Evolutionary conservation across 2,329 filamentous ascomycete species (phyloP).

Genomic region (Penicillium decumbens): DNA sequence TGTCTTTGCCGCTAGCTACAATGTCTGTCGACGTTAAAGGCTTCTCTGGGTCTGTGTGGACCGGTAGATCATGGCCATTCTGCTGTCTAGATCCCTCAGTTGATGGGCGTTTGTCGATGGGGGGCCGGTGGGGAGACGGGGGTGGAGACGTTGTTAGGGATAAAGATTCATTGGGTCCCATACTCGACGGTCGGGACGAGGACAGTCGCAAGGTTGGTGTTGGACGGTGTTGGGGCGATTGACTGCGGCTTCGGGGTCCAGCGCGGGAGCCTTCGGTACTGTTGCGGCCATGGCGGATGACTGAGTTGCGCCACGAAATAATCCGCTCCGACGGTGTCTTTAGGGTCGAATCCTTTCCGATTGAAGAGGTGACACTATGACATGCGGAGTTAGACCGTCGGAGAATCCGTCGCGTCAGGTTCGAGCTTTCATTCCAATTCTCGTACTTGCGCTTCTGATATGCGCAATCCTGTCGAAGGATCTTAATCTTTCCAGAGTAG

Average conservation of each 20-base stretch:
- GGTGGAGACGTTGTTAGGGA: conserved; percentile 30
- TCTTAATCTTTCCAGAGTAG: conserved; percentile 81
- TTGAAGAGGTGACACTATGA: conserved; percentile 48
- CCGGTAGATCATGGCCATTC: conserved; percentile 1
- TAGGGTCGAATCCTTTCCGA: conserved; percentile 41
- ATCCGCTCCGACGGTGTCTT: conserved; percentile 68
- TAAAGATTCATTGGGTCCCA: conserved; percentile 25
- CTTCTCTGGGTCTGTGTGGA: conserved; percentile 1
- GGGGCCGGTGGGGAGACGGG: conserved; percentile 22
- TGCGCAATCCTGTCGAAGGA: conserved; percentile 93
- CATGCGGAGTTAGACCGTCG: conserved; percentile 53
- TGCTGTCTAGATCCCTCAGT: conserved; percentile 14
- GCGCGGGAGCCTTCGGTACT: conserved; percentile 43
- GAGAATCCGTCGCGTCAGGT: conserved; percentile 65
- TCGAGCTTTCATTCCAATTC: conserved; percentile 71
- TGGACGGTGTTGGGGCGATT: conserved; percentile 45
- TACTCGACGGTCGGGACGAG: conserved; percentile 22
- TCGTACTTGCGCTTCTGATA: conserved; percentile 71
- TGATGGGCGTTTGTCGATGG: conserved; percentile 20
- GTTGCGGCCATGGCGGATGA: conserved; percentile 51
- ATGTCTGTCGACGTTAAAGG: conserved; percentile 21
- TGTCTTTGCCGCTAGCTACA: conserved; percentile 22
- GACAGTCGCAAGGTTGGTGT: conserved; percentile 11
- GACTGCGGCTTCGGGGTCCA: conserved; percentile 40
- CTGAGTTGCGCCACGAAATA: conserved; percentile 76